Evolutionary conservation across 352 stramenopile species (phyloP), one percentile per base, ranked within the genome.

Genomic region (Blastocystis sp.): DNA sequence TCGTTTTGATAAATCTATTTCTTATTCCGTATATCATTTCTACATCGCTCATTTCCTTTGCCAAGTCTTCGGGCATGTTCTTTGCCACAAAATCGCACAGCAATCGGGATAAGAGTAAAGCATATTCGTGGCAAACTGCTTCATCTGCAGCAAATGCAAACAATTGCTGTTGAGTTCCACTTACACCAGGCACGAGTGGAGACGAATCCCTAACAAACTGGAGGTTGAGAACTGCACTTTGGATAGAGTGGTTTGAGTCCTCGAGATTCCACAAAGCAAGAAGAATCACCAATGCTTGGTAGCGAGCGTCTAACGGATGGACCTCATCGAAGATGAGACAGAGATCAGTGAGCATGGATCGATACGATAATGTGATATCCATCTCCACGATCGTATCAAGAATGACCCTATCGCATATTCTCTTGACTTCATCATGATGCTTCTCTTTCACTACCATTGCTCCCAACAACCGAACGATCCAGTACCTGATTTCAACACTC

Each of bases 1-100:
- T 84, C 73, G 47, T 84, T 84, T 37, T 84, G 59, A 45, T 84
- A 84, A 29, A 84, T 39, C 73, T 84, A 84, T 34, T 20, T 8
- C 6, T 80, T 20, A 63, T 15, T 50, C 0, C 0, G 20, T 1
- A n/a, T 13, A 13, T 20, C 70, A 68, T 9, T 47, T 29, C 23
- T 45, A 84, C 73, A 47, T 84, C 73, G 26, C 2, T 61, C 62
- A 20, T 66, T 34, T 84, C 73, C 47, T 8, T 26, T 20, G 39
- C 18, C 18, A 84, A 20, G 18, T 47, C n/a, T n/a, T 13, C 6
- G 20, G 73, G 73, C 50, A 66, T 15, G 20, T 64, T 66, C 4
- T 26, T 34, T 45, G 9, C 37, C 53, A 84, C 7, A 41, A 84
- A 84, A 47, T 34, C 20, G 47, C 13, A 41, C 2, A 84, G 62